Evolutionary conservation across 176 grass and related monocot species (phyloP), one percentile per base, ranked within the genome.

Genomic region (Eragrostis nindensis): DNA sequence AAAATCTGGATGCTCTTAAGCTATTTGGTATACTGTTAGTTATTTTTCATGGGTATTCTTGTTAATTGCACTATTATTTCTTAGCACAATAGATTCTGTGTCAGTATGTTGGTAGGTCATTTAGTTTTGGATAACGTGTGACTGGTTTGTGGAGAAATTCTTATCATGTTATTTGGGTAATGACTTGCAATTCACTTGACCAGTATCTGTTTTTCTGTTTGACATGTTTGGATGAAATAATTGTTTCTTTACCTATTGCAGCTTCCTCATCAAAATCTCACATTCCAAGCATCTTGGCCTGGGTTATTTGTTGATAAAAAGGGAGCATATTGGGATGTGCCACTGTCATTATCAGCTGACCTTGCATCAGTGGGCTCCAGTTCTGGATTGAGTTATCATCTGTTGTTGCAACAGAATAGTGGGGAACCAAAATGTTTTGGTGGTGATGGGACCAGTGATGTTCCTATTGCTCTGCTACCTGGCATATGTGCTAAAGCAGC

Each of bases 371-470:
- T 87, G 87, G 80, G 72, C 68, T 90, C 89, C 72, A 78, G 71
- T 81, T 91, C 90, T 84, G 92, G 92, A 48, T 93, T 98, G 56
- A 95, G 84, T 73, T 98, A 98, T 89, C 90, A 95, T 81, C 64
- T 98, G 55, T 86, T 89, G 48, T 69, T 98, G 67, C 92, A 98
- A 25, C 90, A 91, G 15, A 93, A 94, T 60, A 95, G 89, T 45
- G 92, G 92, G 77, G 76, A 95, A 57, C 95, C 92, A 72, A 91
- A 89, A 84, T 83, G 73, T 41, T 92, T 94, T 87, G 83, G 83
- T 59, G 78, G 80, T 73, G 66, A 90, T 91, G 63, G 82, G 76
- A 82, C 80, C 4, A 84, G 66, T 90, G 42, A 87, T 54, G 75
- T 87, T 66, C 95, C 90, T 36, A 41, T 74, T 43, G 86, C 92